phyloP scores from a whole-genome alignment of 371 early-diverging fungal species.

The Apophysomyces variabilis region DNA sequence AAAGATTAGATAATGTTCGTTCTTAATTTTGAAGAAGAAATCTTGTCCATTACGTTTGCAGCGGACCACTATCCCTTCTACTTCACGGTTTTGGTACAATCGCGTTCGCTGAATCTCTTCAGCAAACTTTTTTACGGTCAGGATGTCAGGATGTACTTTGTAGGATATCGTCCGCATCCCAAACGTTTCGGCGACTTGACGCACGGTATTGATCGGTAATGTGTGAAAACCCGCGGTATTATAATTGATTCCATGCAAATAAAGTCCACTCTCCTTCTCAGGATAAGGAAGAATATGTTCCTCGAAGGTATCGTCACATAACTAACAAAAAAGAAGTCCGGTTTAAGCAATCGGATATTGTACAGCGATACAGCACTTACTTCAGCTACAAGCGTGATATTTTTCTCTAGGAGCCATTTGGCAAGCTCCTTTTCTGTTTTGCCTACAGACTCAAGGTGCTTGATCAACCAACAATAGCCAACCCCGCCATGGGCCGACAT shows the following conservation, averaged over 20 bases:
- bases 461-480: slow-evolving; percentile 81
- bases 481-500: slow-evolving; percentile 53
- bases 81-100: slow-evolving; percentile 43
- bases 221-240: slow-evolving; percentile 78
- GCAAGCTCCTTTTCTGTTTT: slow-evolving; percentile 72
- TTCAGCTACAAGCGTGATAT: slow-evolving; percentile 87
- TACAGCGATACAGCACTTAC: slow-evolving; percentile 72
- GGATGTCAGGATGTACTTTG: slow-evolving; percentile 36
- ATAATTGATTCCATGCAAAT: slow-evolving; percentile 91
- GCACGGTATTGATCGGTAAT: slow-evolving; percentile 65
- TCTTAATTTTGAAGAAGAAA: slow-evolving; percentile 93
- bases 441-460: slow-evolving; percentile 62
- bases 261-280: slow-evolving; percentile 78
- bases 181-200: slow-evolving; percentile 70
- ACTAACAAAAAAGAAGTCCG: slow-evolving; percentile 37
- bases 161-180: slow-evolving; percentile 71
- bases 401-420: slow-evolving; percentile 67
- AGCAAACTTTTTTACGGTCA: slow-evolving; percentile 68
- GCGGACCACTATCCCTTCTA: slow-evolving; percentile 96
- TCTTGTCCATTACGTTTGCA: slow-evolving; percentile 51
- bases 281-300: slow-evolving; percentile 92
- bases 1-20: slow-evolving; percentile 90
- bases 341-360: slow-evolving; percentile 14
- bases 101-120: slow-evolving; percentile 57
- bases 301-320: slow-evolving; percentile 95